phyloP scores from a whole-genome alignment of 2,329 filamentous ascomycete genomes.

The Trichoderma koningiopsis region DNA sequence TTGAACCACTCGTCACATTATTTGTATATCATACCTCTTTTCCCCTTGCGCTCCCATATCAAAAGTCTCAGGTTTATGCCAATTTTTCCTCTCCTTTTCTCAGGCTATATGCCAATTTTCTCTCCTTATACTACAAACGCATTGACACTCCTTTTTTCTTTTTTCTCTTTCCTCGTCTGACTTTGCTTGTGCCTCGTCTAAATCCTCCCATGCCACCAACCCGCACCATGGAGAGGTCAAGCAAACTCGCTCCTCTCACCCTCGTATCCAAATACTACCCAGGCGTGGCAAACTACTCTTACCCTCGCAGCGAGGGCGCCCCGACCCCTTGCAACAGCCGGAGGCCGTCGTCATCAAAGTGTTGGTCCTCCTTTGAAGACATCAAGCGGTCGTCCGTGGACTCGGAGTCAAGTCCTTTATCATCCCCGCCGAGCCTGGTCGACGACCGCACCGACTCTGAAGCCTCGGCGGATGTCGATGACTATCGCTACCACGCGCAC shows the following conservation, averaged over 20 bases:
- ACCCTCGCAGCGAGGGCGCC: constrained; percentile 38
- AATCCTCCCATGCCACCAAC: neutral
- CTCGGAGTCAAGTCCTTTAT: constrained; percentile 50
- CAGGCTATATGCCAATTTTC: neutral
- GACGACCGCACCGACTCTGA: constrained; percentile 57
- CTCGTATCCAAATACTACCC: constrained; percentile 45
- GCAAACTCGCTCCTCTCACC: constrained; percentile 42
- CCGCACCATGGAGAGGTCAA: constrained; percentile 42
- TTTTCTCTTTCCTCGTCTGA: too few relatives aligned
- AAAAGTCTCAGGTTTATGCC: neutral
- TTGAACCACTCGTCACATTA: neutral
- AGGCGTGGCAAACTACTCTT: constrained; percentile 45
- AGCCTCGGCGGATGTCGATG: constrained; percentile 54
- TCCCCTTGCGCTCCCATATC: neutral
- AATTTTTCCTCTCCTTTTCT: neutral
- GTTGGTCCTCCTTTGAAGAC: constrained; percentile 23
- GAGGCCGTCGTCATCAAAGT: neutral
- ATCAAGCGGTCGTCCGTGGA: constrained; percentile 47
- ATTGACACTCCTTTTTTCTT: neutral
- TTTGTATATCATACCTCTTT: constrained; percentile 17
- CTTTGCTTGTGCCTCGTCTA: neutral
- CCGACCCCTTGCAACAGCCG: constrained; percentile 22
- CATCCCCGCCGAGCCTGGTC: constrained; percentile 52
- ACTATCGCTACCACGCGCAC: constrained; percentile 51
- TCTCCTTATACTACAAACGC: neutral